Conservation (phyloP, 495 filamentous ascomycete species). For the Trichoderma asperelloides region DNA sequence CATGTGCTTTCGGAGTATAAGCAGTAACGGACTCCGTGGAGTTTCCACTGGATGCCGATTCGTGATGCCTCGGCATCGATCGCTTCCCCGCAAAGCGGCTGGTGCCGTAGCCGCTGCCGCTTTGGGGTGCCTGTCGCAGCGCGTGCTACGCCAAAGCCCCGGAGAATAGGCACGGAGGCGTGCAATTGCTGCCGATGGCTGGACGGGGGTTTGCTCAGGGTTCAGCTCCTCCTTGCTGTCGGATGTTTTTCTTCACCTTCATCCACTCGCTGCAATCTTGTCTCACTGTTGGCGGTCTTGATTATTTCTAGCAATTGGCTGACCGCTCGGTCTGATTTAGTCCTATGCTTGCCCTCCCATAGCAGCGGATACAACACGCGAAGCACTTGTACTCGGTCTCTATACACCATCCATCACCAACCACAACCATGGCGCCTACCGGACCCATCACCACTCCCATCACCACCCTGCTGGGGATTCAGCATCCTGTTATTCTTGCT, state of each 20-base stretch:
- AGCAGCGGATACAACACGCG: too few relatives aligned
- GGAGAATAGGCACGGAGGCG: too few relatives aligned
- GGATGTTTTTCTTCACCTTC: neutral
- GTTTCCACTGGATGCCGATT: neutral
- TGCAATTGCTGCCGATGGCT: neutral
- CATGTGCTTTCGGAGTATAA: too few relatives aligned
- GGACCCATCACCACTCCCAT: slow-evolving; percentile 66
- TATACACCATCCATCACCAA: neutral
- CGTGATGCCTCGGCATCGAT: neutral
- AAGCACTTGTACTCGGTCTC: neutral
- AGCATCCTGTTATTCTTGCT: slow-evolving; percentile 76
- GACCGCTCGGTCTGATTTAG: neutral
- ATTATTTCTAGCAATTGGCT: neutral
- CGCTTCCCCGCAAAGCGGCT: slow-evolving; percentile 3
- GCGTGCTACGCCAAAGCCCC: too few relatives aligned
- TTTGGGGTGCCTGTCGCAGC: neutral
- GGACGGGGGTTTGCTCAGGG: too few relatives aligned
- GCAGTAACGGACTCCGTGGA: too few relatives aligned
- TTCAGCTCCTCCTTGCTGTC: neutral
- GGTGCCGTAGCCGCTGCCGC: neutral
- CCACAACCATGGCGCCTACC: slow-evolving; percentile 20
- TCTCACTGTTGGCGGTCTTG: neutral
- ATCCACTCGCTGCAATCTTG: neutral
- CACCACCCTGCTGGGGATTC: slow-evolving; percentile 61
- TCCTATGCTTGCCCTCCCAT: neutral